Base-by-base conservation (phyloP, 1,284 basidiomycete genomes). In the Clitocybe nebularis region DNA sequence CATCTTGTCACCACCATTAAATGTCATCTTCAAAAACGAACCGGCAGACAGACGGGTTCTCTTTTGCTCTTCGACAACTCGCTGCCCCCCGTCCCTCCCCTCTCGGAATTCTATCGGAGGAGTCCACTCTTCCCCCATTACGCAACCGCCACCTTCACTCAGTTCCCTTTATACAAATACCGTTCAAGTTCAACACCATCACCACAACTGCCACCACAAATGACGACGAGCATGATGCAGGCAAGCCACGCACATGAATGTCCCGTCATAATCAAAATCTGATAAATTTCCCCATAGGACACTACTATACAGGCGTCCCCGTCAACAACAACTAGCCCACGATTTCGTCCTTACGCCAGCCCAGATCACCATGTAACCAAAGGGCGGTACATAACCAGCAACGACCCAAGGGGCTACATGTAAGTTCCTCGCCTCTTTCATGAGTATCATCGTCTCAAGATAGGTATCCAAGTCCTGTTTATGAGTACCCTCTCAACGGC, bases 381-480 rank as follows among this genome's bases (percentile, higher is more conserved):
- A 63, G 86, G 85, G 41, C 75, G 88, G 14, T 91, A 91, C 59
- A 89, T 89, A 56, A 91, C 89, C 11, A 85, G 81, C 62, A 90
- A 88, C 52, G 88, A 91, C 65, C 81, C 85, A 13, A 69, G 88
- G 53, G 87, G 88, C n/a, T 91, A 89, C 62, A 89, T 90, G 86
- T 89, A 51, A 64, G 74, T 50, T 32, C 22, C 6, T 20, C 20
- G 11, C 19, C n/a, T 36, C 32, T 8, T 11, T 1, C 7, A 9
- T 20, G 13, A 13, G n/a, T n/a, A 24, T 26, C 32, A 17, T 1
- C 33, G 33, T 36, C n/a, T 5, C 30, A 38, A 16, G 14, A 30
- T 41, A 28, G 30, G 29, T 8, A 38, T 7, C 14, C 3, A 54
- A 89, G 86, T 47, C 87, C 88, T 9, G 88, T 91, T 7, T 90